phyloP scores from a whole-genome alignment of 2,329 filamentous ascomycete genomes.

The Claviceps cyperi region DNA sequence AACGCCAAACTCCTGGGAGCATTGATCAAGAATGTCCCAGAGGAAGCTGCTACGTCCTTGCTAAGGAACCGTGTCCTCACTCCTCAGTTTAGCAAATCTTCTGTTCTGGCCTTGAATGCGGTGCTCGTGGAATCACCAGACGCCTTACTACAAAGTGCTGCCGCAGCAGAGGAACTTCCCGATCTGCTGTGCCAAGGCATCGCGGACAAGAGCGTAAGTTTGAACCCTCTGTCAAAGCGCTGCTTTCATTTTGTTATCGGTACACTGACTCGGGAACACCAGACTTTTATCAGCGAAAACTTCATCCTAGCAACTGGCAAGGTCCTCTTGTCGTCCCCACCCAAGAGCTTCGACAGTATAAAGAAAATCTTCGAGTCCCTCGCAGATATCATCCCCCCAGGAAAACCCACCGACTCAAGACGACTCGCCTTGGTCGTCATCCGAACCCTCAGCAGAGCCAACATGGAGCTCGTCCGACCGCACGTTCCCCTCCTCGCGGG shows the following conservation, averaged over 20 bases:
- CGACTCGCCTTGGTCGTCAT: slow-evolving; percentile 76
- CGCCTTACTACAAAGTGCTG: slow-evolving; percentile 47
- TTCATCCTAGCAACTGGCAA: slow-evolving; percentile 82
- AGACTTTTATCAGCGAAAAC: slow-evolving; percentile 81
- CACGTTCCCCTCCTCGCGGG: slow-evolving; percentile 69
- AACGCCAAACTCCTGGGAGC: slow-evolving; percentile 83
- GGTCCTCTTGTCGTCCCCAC: slow-evolving; percentile 57
- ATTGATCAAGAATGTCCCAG: slow-evolving; percentile 71
- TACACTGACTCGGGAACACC: slow-evolving; percentile 5
- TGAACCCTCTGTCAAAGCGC: too few species aligned
- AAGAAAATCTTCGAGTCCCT: slow-evolving; percentile 72
- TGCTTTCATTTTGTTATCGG: neutral
- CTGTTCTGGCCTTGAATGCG: slow-evolving; percentile 76
- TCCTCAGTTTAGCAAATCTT: slow-evolving; percentile 59
- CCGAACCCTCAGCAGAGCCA: slow-evolving; percentile 66
- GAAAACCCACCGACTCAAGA: slow-evolving; percentile 66
- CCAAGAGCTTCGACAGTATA: slow-evolving; percentile 58
- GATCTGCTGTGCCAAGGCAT: slow-evolving; percentile 71
- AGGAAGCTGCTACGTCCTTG: slow-evolving; percentile 46
- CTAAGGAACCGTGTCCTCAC: slow-evolving; percentile 66
- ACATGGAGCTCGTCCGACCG: slow-evolving; percentile 67
- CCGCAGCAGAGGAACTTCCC: slow-evolving; percentile 55
- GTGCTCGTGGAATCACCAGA: slow-evolving; percentile 69
- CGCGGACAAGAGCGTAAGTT: slow-evolving; percentile 54
- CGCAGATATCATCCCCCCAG: slow-evolving; percentile 60